Conservation (phyloP, 192 early-diverging fungal species). For the Rhizophagus sp. region DNA sequence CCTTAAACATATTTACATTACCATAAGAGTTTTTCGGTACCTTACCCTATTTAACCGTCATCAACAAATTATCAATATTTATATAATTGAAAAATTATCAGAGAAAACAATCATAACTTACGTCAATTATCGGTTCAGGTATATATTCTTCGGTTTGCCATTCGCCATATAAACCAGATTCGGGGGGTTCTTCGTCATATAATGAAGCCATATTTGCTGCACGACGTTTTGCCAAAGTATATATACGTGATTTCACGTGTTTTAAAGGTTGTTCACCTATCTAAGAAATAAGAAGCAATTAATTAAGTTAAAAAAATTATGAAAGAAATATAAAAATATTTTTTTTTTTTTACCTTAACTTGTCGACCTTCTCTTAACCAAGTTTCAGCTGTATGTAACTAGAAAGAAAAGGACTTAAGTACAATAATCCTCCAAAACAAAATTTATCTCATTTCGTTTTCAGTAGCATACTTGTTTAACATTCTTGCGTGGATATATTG, state of each 20-base stretch:
- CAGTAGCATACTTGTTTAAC: slow-evolving; percentile 51
- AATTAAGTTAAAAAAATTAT: background rate
- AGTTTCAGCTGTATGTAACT: slow-evolving; percentile 49
- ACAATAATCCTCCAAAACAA: background rate
- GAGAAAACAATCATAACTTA: slow-evolving; percentile 27
- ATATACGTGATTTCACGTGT: slow-evolving; percentile 45
- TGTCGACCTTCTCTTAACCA: slow-evolving; percentile 67
- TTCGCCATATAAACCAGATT: slow-evolving; percentile 69
- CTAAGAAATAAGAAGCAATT: background rate
- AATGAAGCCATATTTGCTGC: slow-evolving; percentile 36
- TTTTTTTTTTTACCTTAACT: slow-evolving; percentile 37
- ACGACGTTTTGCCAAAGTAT: slow-evolving; percentile 48
- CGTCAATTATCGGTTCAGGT: slow-evolving; percentile 63
- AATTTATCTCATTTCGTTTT: background rate
- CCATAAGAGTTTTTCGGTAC: slow-evolving; percentile 85
- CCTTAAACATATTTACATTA: slow-evolving; percentile 81
- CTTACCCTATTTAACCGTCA: slow-evolving; percentile 53
- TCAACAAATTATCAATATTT: slow-evolving; percentile 24
- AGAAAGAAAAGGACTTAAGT: background rate
- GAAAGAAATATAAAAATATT: slow-evolving; percentile 6
- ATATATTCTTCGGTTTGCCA: slow-evolving; percentile 84
- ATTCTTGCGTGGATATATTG: slow-evolving; percentile 74
- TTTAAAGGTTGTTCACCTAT: slow-evolving; percentile 42
- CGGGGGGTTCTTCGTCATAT: slow-evolving; percentile 32
- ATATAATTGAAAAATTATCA: background rate